Evolutionary conservation across 192 early-diverging fungal genomes (phyloP), one percentile per base, ranked within the genome.

Genomic region (Mycoemilia scoparia): DNA sequence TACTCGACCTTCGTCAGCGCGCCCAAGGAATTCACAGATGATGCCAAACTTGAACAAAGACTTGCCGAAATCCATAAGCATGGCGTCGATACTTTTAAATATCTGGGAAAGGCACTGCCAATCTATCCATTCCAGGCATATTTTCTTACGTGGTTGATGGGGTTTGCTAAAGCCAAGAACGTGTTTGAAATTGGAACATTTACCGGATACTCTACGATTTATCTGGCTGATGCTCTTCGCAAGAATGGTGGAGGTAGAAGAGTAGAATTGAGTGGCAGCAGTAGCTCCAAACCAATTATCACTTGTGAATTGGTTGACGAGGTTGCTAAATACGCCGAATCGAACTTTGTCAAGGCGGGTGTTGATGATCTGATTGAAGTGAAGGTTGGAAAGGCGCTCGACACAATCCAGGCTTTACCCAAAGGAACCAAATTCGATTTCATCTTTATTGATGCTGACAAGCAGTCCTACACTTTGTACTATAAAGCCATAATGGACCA

Each of bases 361-460:
- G 13, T 51, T 2, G 6, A 41, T 12, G 24, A 46, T 0, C 30
- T 32, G 22, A 26, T 57, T 7, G 34, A 49, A 6, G 33, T 70
- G 23, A 41, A 38, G 18, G 15, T 49, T 24, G 61, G 66, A 7
- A 13, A 44, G 13, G 66, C 48, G 13, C 3, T 48, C 10, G 48
- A 63, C 1, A 63, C 43, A 52, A 57, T 39, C 21, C 21, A 20
- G 10, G 24, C 34, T 11, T 35, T 41, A 11, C 22, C 31, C n/a
- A 41, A 38, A 1, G 51, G 39, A 10, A 34, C 46, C 4, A 28
- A 42, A 18, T 73, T 67, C 45, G 68, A 73, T 21, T 29, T 62
- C 14, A 49, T 71, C 6, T 73, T 70, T 30, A 20, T 73, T 19
- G 74, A 76, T 43, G 74, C 74, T 0, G 56, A 76, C 36, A 76